Conservation (phyloP, 176 grass and related monocot species). For the Oropetium thomaeum region DNA sequence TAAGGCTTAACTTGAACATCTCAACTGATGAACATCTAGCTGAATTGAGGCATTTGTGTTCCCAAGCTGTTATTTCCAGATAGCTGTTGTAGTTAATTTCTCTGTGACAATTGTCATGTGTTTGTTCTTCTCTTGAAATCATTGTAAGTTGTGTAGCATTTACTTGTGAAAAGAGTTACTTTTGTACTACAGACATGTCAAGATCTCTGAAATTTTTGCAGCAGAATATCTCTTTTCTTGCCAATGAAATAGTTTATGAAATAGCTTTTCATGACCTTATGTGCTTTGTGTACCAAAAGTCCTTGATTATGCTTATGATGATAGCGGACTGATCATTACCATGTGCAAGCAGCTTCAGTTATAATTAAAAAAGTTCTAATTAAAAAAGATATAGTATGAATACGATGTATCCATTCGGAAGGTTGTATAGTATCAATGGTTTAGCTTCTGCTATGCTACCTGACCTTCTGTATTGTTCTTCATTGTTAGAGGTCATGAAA, state of each 20-base stretch:
- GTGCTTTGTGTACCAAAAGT: neutral
- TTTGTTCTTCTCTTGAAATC: constrained; percentile 25
- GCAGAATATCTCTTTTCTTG: neutral
- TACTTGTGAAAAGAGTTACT: constrained; percentile 34
- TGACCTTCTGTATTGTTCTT: constrained; percentile 5
- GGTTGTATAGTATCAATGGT: constrained; percentile 15
- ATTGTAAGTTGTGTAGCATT: constrained; percentile 44
- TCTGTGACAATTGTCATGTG: constrained; percentile 6
- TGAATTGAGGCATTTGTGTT: constrained; percentile 70
- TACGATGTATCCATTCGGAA: neutral
- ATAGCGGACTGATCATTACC: neutral
- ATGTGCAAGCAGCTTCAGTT: neutral
- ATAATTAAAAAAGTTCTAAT: no score
- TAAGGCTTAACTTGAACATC: constrained; percentile 86
- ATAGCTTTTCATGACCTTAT: constrained; percentile 18
- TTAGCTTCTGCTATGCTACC: neutral
- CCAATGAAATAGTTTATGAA: constrained; percentile 20
- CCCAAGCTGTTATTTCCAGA: constrained; percentile 50
- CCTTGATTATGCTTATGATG: constrained; percentile 1
- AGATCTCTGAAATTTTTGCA: constrained; percentile 34
- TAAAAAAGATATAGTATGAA: constrained; percentile 12
- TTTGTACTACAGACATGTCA: constrained; percentile 38
- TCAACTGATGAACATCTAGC: constrained; percentile 87
- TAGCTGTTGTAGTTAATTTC: constrained; percentile 35
- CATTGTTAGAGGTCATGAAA: neutral